phyloP scores from a whole-genome alignment of 23 red algal genomes.

The Gracilaria domingensis region DNA sequence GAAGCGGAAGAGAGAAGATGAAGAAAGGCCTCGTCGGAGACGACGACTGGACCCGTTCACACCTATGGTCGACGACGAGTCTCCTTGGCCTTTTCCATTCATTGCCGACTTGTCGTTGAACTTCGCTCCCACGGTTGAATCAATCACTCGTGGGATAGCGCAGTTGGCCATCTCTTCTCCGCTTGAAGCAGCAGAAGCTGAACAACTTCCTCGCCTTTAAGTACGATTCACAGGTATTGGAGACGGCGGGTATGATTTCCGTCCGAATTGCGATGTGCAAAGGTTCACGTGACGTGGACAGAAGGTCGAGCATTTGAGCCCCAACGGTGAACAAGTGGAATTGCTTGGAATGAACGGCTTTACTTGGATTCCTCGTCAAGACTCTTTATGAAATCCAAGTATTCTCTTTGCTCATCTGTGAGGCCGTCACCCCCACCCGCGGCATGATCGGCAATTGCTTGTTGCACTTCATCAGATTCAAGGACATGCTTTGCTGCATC shows the following conservation, averaged over 20 bases:
- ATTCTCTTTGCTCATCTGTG: constrained; percentile 79
- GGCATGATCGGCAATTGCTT: constrained; percentile 85
- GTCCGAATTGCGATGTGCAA: too few species aligned
- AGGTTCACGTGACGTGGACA: not conserved
- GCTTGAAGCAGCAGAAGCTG: too few species aligned
- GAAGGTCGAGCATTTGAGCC: too few species aligned
- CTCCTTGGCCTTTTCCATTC: not conserved
- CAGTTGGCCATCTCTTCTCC: not conserved
- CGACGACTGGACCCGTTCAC: not conserved
- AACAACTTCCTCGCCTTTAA: too few species aligned
- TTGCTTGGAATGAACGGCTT: not conserved
- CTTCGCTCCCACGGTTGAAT: not conserved
- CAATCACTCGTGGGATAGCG: not conserved
- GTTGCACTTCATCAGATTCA: constrained; percentile 72
- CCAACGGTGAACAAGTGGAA: not conserved
- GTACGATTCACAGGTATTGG: not conserved
- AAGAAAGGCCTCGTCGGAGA: not conserved
- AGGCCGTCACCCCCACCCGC: constrained; percentile 44
- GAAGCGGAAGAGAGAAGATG: not conserved
- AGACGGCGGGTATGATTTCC: too few species aligned
- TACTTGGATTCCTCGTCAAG: constrained; percentile 41
- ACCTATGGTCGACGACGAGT: not conserved
- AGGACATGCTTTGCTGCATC: constrained; percentile 80
- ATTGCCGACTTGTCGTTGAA: not conserved
- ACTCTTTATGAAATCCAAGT: constrained; percentile 79